These are phyloP conservation scores for Chrysanthemum lavandulifolium DNA, from an alignment of 129 eudicot genomes.

Conservation along the genomic window DNA sequence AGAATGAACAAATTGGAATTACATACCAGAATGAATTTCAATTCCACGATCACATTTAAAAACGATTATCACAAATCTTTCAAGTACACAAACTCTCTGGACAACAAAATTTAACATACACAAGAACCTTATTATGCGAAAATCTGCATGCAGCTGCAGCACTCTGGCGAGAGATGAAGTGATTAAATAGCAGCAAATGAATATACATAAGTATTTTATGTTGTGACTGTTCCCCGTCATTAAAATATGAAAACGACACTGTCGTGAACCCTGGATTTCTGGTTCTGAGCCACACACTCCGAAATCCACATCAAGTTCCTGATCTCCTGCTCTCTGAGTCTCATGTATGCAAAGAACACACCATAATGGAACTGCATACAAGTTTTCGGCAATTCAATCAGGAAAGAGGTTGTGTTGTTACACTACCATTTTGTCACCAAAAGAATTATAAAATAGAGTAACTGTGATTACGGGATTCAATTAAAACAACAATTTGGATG, in stretches of 20 bases:
- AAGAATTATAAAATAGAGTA: background rate
- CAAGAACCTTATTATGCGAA: slow-evolving; percentile 25
- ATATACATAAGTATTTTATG: slow-evolving; percentile 24
- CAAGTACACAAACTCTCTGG: slow-evolving; percentile 12
- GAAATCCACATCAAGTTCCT: slow-evolving; percentile 99
- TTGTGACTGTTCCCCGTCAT: background rate
- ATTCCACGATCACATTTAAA: background rate
- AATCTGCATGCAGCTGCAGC: slow-evolving; percentile 20
- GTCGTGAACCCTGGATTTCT: slow-evolving; percentile 92
- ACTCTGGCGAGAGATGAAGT: slow-evolving; percentile 1
- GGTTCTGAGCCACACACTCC: slow-evolving; percentile 97
- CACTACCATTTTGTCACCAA: background rate
- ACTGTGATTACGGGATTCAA: too few species aligned
- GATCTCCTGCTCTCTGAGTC: slow-evolving; percentile 94
- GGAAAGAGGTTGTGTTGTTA: background rate
- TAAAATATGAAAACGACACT: slow-evolving; percentile 88
- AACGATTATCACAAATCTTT: slow-evolving; percentile 4
- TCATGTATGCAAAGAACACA: slow-evolving; percentile 90
- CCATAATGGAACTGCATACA: slow-evolving; percentile 84
- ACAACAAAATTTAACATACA: slow-evolving; percentile 23
- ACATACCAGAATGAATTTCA: slow-evolving; percentile 10
- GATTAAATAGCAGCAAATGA: slow-evolving; percentile 18
- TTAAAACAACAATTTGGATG: background rate
- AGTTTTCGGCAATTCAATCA: background rate
- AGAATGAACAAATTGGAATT: slow-evolving; percentile 7